These are phyloP conservation scores for Nicotiana noctiflora DNA, from an alignment of 257 asterid genomes.

Conservation along the genomic window DNA sequence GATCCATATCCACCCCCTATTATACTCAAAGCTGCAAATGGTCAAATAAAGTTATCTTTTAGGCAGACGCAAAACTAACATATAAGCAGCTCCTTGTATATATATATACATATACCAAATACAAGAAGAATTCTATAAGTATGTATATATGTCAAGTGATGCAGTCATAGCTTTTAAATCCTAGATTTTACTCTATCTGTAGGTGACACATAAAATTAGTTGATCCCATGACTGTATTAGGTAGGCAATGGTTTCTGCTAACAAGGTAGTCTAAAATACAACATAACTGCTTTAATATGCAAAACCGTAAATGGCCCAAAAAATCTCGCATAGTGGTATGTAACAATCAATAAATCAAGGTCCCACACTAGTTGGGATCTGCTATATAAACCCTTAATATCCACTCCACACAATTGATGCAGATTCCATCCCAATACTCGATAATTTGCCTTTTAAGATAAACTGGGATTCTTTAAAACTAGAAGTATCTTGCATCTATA, in stretches of 20 bases:
- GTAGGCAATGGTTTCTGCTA: neutral
- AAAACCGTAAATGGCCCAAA: neutral
- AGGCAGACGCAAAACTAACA: neutral
- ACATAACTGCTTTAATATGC: neutral
- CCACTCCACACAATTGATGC: neutral
- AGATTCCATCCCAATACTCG: neutral
- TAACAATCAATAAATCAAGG: neutral
- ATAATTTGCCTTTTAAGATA: neutral
- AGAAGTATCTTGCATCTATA: neutral
- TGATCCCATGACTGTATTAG: neutral
- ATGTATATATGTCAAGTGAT: neutral
- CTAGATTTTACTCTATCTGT: neutral
- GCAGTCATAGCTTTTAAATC: neutral
- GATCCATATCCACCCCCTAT: constrained; percentile 49
- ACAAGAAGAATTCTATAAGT: neutral
- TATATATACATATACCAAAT: neutral
- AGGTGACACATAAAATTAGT: neutral
- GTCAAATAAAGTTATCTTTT: neutral
- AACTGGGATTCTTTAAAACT: neutral
- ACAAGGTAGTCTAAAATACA: neutral
- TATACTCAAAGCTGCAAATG: neutral
- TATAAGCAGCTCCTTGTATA: neutral
- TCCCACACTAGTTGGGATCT: neutral
- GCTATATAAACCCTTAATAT: neutral
- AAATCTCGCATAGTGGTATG: neutral